These are phyloP conservation scores for Cavenderia fasciculata DNA, from an alignment of 78 protist species.

Conservation along the genomic window DNA sequence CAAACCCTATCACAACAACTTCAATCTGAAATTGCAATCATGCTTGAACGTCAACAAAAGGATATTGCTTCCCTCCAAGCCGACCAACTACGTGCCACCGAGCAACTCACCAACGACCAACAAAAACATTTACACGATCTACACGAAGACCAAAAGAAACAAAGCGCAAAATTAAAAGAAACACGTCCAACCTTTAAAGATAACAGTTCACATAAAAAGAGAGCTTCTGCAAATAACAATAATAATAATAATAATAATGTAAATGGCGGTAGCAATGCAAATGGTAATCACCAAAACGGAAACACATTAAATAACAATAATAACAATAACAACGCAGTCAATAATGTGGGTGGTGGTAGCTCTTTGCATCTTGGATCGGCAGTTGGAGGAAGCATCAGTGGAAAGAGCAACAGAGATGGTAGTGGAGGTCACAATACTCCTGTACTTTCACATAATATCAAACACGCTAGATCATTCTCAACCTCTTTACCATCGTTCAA, in stretches of 20 bases:
- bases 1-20: constrained; percentile 47
- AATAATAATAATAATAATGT: not conserved
- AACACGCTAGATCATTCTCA: constrained; percentile 69
- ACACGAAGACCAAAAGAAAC: constrained; percentile 66
- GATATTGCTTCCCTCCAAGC: constrained; percentile 4
- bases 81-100: constrained; percentile 6
- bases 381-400: not conserved
- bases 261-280: not conserved
- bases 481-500: constrained; percentile 52
- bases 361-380: not conserved
- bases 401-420: not conserved
- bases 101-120: constrained; percentile 35
- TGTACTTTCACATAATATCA: constrained; percentile 4
- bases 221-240: not conserved
- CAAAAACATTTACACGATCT: constrained; percentile 54
- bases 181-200: constrained; percentile 43
- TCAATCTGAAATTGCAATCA: constrained; percentile 26
- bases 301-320: not conserved
- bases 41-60: constrained; percentile 56
- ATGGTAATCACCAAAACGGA: not conserved
- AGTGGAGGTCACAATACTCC: constrained; percentile 13
- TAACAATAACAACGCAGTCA: not conserved
- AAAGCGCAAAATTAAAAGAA: constrained; percentile 18
- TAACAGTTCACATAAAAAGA: constrained; percentile 32
- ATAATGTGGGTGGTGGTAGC: not conserved